A percentile compares a stretch with the other conserved stretches of the same genome.
Conservation (phyloP, 139 green algal genomes). For the Tetradesmus lagerheimii region DNA sequence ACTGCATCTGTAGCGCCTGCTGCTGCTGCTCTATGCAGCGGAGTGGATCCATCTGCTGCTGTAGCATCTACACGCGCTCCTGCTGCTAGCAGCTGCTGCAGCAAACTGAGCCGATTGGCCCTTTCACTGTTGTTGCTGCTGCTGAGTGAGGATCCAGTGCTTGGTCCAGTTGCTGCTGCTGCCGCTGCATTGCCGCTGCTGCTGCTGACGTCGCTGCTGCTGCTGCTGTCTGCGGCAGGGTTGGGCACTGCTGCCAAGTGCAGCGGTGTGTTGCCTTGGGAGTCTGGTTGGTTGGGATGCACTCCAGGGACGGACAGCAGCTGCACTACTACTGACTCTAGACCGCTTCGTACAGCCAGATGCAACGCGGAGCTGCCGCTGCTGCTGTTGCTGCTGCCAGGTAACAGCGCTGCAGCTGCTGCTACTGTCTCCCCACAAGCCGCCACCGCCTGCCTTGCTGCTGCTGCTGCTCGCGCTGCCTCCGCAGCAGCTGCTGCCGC, state of each 20-base stretch:
- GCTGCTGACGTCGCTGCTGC: constrained; percentile 4
- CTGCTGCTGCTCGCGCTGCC: neutral
- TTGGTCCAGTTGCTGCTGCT: neutral
- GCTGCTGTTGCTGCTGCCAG: neutral
- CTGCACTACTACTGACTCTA: constrained; percentile 38
- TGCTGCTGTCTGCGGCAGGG: constrained; percentile 1
- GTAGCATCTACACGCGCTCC: constrained; percentile 25
- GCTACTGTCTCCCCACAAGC: neutral
- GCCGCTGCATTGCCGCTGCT: neutral
- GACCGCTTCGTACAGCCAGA: constrained; percentile 28
- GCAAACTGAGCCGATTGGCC: neutral
- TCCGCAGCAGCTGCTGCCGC: neutral
- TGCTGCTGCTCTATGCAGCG: constrained; percentile 38
- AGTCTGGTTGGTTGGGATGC: constrained; percentile 28
- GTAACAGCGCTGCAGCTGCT: neutral
- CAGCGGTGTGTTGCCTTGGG: constrained; percentile 30
- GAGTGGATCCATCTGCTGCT: constrained; percentile 19
- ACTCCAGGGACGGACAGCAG: constrained; percentile 33
- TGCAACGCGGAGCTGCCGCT: constrained; percentile 31
- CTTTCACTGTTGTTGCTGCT: neutral
- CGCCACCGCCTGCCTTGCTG: neutral
- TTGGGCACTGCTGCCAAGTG: constrained; percentile 28
- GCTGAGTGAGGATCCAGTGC: too few species aligned
- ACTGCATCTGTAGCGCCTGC: neutral
- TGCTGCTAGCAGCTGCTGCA: constrained; percentile 36